Conservation (phyloP, 2,329 filamentous ascomycete genomes). For the Ophiostoma piceae region DNA sequence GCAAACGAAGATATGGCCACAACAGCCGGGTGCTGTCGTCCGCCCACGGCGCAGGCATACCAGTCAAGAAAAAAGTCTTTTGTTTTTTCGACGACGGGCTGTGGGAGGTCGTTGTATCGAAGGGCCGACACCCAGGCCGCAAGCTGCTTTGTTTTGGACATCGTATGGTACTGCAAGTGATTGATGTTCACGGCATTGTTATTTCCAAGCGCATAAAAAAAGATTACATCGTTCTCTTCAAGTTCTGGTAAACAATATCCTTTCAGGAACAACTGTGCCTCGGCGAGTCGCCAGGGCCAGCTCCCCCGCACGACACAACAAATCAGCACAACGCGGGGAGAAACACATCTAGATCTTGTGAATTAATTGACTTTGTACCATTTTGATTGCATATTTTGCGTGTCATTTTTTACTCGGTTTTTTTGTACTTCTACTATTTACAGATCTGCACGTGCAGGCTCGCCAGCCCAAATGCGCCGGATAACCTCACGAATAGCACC, state of each 20-base stretch:
- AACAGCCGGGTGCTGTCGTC: constrained; percentile 15
- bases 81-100: constrained; percentile 5
- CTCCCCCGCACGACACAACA: no score
- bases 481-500: constrained; percentile 50
- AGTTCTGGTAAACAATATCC: no score
- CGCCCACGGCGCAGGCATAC: constrained; percentile 15
- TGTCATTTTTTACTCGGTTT: neutral
- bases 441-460: constrained; percentile 35
- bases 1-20: constrained; percentile 1
- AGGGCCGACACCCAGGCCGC: constrained; percentile 8
- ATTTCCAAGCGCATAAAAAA: no score
- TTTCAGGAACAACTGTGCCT: no score
- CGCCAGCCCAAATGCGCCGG: constrained; percentile 52
- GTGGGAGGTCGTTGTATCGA: constrained; percentile 10
- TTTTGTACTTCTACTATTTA: neutral
- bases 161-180: neutral
- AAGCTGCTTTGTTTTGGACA: constrained; percentile 7
- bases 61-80: constrained; percentile 17
- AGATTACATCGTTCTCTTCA: no score
- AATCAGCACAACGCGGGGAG: no score
- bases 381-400: no score
- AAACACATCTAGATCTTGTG: no score
- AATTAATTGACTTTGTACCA: no score
- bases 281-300: no score
- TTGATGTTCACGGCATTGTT: no score